Evolutionary conservation across 345 rosid genomes (phyloP), one percentile per base, ranked within the genome.

Genomic region (Brassica carinata): DNA sequence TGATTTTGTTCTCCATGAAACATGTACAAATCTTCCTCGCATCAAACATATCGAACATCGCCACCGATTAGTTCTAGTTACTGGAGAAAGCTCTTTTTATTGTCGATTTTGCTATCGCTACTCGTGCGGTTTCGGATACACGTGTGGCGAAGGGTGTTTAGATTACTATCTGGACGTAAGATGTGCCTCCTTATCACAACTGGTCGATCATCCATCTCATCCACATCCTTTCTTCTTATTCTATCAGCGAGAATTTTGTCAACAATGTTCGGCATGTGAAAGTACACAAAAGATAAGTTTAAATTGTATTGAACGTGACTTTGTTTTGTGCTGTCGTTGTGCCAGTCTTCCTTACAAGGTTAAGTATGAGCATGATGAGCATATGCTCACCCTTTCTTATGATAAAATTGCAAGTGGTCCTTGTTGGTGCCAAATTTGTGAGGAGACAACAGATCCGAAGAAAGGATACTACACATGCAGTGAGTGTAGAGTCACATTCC

Each of bases 1-100:
- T 64, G 81, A 77, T 33, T 77, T 77, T 48, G 26, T 23, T 23
- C 38, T 77, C 40, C 76, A 78, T 26, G 72, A 72, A 64, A 27
- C 59, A 36, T 78, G 72, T 65, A 72, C 67, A 23, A 55, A 78
- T 55, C 34, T 38, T 33, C 11, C 67, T 15, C 75, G 18, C 2
- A 63, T 17, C 9, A 77, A 62, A 77, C 64, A 13, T 2, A 65
- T 18, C 3, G 59, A 71, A 36, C 71, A 78, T 71, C 31, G 6
- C 57, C 71, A 71, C 65, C 8, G 34, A 13, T 62, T 62, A 27
- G 13, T 62, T 27, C 66, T 62, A 27, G 7, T 11, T 27, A 14
- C 0, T 8, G 6, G 3, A 62, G 3, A 11, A 9, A 27, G 3
- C 2, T 27, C 2, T 11, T 27, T 23, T 5, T 0, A 0, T 4